These are phyloP conservation scores for Hibiscus mutabilis DNA, from an alignment of 345 rosid genomes.

Conservation along the genomic window DNA sequence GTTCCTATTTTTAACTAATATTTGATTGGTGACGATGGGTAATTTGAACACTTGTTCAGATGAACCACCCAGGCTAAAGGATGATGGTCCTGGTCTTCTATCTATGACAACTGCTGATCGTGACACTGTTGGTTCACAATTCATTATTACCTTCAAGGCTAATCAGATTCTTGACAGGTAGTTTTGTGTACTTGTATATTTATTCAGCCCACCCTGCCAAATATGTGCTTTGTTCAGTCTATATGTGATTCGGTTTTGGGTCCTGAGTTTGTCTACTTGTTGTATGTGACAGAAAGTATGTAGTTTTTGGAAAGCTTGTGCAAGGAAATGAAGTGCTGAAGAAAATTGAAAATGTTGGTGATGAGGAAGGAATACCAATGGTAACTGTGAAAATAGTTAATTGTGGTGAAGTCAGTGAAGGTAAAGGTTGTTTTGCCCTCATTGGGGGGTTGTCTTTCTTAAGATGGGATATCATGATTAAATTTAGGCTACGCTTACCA, in stretches of 20 bases:
- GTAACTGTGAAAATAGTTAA: constrained; percentile 86
- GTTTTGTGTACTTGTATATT: constrained; percentile 5
- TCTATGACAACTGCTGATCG: constrained; percentile 80
- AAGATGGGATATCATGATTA: not conserved
- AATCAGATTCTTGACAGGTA: constrained; percentile 82
- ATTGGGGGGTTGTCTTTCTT: not conserved
- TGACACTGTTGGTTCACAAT: constrained; percentile 80
- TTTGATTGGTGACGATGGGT: constrained; percentile 8
- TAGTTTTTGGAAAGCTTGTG: constrained; percentile 90
- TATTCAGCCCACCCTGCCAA: not conserved
- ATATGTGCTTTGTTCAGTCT: not conserved
- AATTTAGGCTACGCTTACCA: not conserved
- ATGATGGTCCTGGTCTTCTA: constrained; percentile 74
- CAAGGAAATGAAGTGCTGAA: constrained; percentile 71
- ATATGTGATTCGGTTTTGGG: not conserved
- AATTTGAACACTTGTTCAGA: constrained; percentile 42
- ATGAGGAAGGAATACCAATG: constrained; percentile 71
- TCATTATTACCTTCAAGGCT: constrained; percentile 69
- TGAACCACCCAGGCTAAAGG: constrained; percentile 75
- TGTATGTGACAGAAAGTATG: constrained; percentile 44
- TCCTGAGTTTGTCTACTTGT: not conserved
- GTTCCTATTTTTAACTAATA: too few relatives aligned
- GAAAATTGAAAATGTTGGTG: constrained; percentile 78
- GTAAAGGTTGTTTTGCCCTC: constrained; percentile 15
- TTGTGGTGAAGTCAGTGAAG: constrained; percentile 74